Evolutionary conservation across 495 filamentous ascomycete species (phyloP).

Genomic region (Apiosordaria backusii): DNA sequence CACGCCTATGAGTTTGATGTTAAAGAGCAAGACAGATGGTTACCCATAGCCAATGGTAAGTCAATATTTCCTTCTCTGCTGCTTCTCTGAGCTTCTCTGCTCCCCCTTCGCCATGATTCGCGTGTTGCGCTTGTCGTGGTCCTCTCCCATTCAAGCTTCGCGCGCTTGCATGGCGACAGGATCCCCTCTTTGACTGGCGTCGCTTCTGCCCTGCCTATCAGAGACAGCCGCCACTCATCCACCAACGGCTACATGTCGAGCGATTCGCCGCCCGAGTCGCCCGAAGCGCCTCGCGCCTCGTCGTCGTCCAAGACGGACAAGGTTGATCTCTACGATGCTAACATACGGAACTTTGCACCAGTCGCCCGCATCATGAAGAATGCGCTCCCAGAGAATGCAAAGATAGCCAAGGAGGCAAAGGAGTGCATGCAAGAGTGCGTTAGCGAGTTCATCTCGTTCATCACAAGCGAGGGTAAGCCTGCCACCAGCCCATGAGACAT

Average conservation of each 20-base stretch:
- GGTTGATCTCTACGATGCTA: slow-evolving; percentile 67
- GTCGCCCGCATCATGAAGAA: slow-evolving; percentile 99
- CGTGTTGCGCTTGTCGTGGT: slow-evolving; percentile 29
- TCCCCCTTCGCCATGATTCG: slow-evolving; percentile 51
- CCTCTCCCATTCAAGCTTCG: slow-evolving; percentile 31
- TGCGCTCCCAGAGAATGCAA: slow-evolving; percentile 94
- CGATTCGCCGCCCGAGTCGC: slow-evolving; percentile 48
- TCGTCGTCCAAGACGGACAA: slow-evolving; percentile 41
- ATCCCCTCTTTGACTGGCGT: slow-evolving; percentile 41
- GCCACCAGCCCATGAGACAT: slow-evolving; percentile 15
- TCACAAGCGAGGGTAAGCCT: slow-evolving; percentile 89
- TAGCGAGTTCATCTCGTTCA: slow-evolving; percentile 99
- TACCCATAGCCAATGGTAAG: slow-evolving; percentile 99
- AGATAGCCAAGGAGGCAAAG: slow-evolving; percentile 98
- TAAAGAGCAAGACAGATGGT: slow-evolving; percentile 99
- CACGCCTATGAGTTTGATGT: slow-evolving; percentile 92
- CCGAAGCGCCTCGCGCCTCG: slow-evolving; percentile 38
- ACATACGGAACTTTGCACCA: slow-evolving; percentile 84
- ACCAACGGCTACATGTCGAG: slow-evolving; percentile 47
- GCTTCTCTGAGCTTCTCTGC: slow-evolving; percentile 15
- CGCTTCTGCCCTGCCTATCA: slow-evolving; percentile 42
- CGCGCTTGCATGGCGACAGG: slow-evolving; percentile 36
- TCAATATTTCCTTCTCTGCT: slow-evolving; percentile 22
- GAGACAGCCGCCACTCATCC: slow-evolving; percentile 37
- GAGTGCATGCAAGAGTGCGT: slow-evolving; percentile 99